phyloP scores from a whole-genome alignment of 306 rosid species.

The Acmispon strigosus region DNA sequence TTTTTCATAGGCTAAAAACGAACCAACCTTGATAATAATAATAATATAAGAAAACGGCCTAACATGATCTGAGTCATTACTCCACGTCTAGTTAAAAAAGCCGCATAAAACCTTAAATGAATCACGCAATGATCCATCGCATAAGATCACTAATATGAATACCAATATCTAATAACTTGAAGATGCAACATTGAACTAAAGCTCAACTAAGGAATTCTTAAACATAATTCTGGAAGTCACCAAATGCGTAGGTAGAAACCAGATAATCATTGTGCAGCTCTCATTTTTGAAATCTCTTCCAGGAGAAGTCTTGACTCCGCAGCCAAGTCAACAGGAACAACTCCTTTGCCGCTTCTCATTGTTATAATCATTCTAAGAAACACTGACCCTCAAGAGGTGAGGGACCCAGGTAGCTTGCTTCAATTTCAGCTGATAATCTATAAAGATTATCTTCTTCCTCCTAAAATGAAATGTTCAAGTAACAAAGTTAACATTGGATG shows the following conservation, averaged over 20 bases:
- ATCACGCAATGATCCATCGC: too few species aligned
- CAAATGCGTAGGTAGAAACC: conserved; percentile 3
- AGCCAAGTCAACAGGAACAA: conserved; percentile 82
- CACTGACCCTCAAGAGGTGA: conserved; percentile 73
- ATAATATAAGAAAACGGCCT: too few species aligned
- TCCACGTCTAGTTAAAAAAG: not conserved
- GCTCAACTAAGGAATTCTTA: not conserved
- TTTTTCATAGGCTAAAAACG: too few species aligned
- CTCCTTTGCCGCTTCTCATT: conserved; percentile 76
- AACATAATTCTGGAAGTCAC: not conserved
- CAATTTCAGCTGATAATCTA: conserved; percentile 48
- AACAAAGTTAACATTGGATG: not conserved
- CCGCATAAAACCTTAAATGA: too few species aligned
- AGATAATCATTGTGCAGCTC: conserved; percentile 20
- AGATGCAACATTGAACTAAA: not conserved
- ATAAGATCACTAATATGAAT: too few species aligned
- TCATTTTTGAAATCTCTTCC: conserved; percentile 76
- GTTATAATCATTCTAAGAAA: conserved; percentile 76
- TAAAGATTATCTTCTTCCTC: conserved; percentile 50
- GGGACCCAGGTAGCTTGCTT: conserved; percentile 81
- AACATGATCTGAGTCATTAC: not conserved
- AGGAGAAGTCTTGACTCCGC: conserved; percentile 66
- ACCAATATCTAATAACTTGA: not conserved
- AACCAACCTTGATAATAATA: too few species aligned
- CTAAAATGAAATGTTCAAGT: conserved; percentile 25